A percentile compares a stretch with the other conserved stretches of the same genome.
Conservation (phyloP, 441 rosid species). For the Capsella rubella region DNA sequence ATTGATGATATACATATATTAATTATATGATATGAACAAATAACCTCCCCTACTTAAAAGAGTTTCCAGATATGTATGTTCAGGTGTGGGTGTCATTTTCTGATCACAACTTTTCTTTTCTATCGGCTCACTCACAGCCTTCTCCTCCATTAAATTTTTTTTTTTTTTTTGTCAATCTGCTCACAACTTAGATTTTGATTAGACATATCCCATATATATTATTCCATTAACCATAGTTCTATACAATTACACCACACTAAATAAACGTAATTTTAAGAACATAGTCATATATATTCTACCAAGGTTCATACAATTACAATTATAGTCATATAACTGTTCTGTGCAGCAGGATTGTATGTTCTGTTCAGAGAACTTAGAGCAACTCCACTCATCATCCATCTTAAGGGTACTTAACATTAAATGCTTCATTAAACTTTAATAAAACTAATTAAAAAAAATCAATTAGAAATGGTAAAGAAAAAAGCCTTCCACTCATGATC, state of each 20-base stretch:
- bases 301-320: too few species aligned
- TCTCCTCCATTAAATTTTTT: not conserved
- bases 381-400: too few species aligned
- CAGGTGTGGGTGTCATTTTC: constrained; percentile 39
- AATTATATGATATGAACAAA: constrained; percentile 38
- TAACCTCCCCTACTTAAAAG: constrained; percentile 36
- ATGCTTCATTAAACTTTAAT: too few species aligned
- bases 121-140: constrained; percentile 10
- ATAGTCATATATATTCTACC: too few species aligned
- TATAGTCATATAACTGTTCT: too few species aligned
- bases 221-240: constrained; percentile 18
- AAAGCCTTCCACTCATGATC: too few species aligned
- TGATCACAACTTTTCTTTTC: constrained; percentile 5
- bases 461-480: too few species aligned
- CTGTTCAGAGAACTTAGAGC: too few species aligned
- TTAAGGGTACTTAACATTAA: too few species aligned
- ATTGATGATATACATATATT: constrained; percentile 11
- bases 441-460: too few species aligned
- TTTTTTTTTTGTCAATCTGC: constrained; percentile 5
- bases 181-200: constrained; percentile 12
- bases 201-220: constrained; percentile 30
- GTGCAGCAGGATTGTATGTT: too few species aligned
- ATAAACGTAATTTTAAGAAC: not conserved
- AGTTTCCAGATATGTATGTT: constrained; percentile 39
- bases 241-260: constrained; percentile 15